Evolutionary conservation across 768 basidiomycete species (phyloP).

Genomic region (Galerina marginata): DNA sequence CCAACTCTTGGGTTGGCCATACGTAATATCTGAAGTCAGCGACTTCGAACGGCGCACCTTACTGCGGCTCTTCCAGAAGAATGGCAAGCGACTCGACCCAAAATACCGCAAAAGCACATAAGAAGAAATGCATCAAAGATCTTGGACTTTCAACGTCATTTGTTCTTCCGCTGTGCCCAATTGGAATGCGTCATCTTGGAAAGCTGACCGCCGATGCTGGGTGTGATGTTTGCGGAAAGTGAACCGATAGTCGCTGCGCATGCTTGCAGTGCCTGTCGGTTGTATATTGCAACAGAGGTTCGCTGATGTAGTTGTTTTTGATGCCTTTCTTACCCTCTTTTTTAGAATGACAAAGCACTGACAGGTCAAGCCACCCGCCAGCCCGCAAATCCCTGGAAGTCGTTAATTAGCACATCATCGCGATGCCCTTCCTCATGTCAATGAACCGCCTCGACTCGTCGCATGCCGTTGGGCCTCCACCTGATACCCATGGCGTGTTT

Average conservation of each 20-base stretch:
- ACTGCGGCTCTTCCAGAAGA: constrained; percentile 36
- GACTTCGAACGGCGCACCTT: constrained; percentile 40
- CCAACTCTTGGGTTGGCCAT: constrained; percentile 1
- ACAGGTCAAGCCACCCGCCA: constrained; percentile 45
- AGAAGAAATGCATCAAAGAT: constrained; percentile 19
- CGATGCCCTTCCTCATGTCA: constrained; percentile 1
- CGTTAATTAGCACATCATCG: constrained; percentile 42
- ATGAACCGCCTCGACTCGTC: constrained; percentile 31
- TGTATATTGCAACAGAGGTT: constrained; percentile 44
- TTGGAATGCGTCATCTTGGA: constrained; percentile 41
- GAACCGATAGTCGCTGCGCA: constrained; percentile 26
- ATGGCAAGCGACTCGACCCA: constrained; percentile 34
- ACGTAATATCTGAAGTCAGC: constrained; percentile 21
- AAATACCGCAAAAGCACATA: neutral
- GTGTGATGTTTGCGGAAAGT: constrained; percentile 45
- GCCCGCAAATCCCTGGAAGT: constrained; percentile 42
- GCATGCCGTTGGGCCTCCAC: constrained; percentile 23
- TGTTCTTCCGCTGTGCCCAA: constrained; percentile 41
- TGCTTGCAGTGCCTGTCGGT: constrained; percentile 42
- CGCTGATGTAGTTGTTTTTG: neutral
- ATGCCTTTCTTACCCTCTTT: neutral
- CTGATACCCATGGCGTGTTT: constrained; percentile 34
- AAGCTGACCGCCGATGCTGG: constrained; percentile 39
- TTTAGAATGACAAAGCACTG: constrained; percentile 44
- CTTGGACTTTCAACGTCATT: constrained; percentile 34